Evolutionary conservation across 495 filamentous ascomycete species (phyloP).

Genomic region (Lasiosphaeria ovina): DNA sequence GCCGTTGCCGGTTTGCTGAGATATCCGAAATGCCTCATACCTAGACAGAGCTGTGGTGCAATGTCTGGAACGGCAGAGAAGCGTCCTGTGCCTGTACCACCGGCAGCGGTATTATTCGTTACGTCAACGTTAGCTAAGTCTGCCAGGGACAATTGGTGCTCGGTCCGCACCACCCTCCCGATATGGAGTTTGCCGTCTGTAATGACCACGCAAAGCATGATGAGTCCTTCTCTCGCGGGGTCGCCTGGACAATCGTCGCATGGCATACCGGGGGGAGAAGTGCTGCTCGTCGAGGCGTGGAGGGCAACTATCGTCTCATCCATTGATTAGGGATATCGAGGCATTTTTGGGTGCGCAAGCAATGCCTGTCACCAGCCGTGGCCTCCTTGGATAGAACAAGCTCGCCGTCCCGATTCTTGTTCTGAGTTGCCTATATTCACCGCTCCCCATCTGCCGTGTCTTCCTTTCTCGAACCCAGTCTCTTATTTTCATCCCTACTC

Average conservation of each 20-base stretch:
- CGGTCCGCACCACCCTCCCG: neutral
- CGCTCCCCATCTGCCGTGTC: neutral
- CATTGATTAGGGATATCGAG: too few relatives aligned
- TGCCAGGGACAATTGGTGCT: conserved; percentile 1
- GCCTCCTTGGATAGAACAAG: too few relatives aligned
- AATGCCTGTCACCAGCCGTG: too few relatives aligned
- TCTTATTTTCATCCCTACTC: neutral
- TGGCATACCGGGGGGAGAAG: too few relatives aligned
- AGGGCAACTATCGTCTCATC: too few relatives aligned
- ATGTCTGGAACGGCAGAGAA: neutral
- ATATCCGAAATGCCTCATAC: neutral
- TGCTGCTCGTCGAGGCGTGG: too few relatives aligned
- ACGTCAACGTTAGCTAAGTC: conserved; percentile 8
- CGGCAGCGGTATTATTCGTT: conserved; percentile 1
- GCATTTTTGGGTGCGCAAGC: too few relatives aligned
- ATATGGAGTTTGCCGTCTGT: neutral
- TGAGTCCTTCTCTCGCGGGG: neutral
- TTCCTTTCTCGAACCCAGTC: neutral
- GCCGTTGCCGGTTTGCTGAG: too few relatives aligned
- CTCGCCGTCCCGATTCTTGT: too few relatives aligned
- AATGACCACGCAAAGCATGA: neutral
- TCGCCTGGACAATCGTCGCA: neutral
- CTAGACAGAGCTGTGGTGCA: neutral
- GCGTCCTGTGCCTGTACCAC: neutral
- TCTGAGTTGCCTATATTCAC: neutral